These are phyloP conservation scores for Silene noctiflora DNA, from an alignment of 179 eudicot genomes.

Conservation along the genomic window DNA sequence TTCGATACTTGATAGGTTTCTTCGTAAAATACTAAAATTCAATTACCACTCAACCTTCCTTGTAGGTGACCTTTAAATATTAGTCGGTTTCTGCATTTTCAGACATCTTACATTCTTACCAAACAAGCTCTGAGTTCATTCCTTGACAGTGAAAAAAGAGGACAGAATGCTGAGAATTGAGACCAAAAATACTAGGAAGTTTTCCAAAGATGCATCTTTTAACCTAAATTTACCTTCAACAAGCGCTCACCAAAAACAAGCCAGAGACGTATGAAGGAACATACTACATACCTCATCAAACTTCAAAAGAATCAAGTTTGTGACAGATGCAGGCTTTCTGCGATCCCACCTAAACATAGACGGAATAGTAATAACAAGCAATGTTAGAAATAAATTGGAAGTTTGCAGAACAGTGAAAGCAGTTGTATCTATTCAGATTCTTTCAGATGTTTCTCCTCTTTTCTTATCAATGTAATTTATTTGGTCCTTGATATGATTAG, in stretches of 20 bases:
- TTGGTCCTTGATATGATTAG: background rate
- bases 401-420: background rate
- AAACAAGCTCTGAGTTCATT: background rate
- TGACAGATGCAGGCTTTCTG: slow-evolving; percentile 75
- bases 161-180: background rate
- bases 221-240: background rate
- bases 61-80: too few relatives aligned
- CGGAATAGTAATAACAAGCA: slow-evolving; percentile 12
- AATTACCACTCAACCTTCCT: too few relatives aligned
- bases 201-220: background rate
- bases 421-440: background rate
- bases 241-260: background rate
- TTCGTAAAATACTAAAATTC: too few relatives aligned
- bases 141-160: background rate
- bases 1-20: too few relatives aligned
- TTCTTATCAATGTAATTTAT: background rate
- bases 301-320: slow-evolving; percentile 75
- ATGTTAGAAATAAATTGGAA: background rate
- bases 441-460: background rate
- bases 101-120: background rate
- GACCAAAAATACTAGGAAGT: background rate
- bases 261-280: slow-evolving; percentile 7
- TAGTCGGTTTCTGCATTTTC: background rate
- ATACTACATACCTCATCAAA: slow-evolving; percentile 68
- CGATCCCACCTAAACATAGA: slow-evolving; percentile 67